Percentiles rank a stretch among this genome's conserved stretches.
These are phyloP conservation scores for Aegilops umbellulata DNA, from an alignment of 176 grass and related monocot species.

Conservation along the genomic window DNA sequence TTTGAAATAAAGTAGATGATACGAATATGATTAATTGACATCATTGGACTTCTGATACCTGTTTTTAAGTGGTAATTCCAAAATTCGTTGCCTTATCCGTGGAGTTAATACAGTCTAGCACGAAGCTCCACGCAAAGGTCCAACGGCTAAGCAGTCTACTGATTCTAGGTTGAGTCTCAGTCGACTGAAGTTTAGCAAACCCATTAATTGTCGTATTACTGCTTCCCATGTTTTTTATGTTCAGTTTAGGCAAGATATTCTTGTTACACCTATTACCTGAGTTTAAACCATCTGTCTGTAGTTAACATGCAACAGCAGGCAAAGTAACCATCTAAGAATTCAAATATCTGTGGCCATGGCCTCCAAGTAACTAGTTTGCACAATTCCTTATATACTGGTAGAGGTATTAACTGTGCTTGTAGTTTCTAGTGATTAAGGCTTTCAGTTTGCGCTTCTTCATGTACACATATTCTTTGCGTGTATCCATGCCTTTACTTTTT, in stretches of 20 bases:
- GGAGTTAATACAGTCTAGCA: background rate
- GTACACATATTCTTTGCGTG: background rate
- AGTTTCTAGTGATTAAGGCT: slow-evolving; percentile 8
- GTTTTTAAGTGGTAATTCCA: background rate
- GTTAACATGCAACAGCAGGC: background rate
- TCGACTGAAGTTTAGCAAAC: too few species aligned
- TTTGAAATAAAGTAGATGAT: slow-evolving; percentile 14
- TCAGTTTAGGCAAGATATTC: background rate
- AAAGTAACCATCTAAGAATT: background rate
- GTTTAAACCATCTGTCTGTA: background rate
- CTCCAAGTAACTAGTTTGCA: background rate
- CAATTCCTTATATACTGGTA: background rate
- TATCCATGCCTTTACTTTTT: slow-evolving; percentile 7
- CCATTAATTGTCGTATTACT: background rate
- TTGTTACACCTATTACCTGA: background rate
- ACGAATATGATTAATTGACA: background rate
- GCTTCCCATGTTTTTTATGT: background rate
- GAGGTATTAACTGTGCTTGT: background rate
- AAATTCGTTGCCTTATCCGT: background rate
- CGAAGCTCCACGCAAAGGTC: too few species aligned
- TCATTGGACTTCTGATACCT: background rate
- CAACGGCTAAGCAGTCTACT: too few species aligned
- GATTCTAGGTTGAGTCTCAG: too few species aligned
- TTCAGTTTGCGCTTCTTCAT: background rate
- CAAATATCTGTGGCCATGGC: background rate